Evolutionary conservation across 495 filamentous ascomycete genomes (phyloP), one percentile per base, ranked within the genome.

Genomic region (Bathelium albidoporum): DNA sequence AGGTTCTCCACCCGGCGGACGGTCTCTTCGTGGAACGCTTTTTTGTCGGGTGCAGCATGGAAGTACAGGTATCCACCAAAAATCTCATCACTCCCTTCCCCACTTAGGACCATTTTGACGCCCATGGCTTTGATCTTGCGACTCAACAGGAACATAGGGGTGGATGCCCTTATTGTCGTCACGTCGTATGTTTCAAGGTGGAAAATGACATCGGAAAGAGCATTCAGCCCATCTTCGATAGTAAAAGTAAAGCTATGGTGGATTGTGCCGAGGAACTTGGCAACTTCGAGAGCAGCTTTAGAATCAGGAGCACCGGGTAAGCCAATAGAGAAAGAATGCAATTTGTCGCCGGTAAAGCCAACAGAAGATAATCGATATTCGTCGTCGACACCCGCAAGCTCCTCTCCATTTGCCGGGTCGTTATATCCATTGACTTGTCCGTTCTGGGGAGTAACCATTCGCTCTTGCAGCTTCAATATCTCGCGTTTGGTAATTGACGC

Each of bases 21-120:
- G 29, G 89, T 95, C 80, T 98, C 94, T 74, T 84, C 83, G 80
- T 98, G 94, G 80, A 98, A 95, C 53, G 85, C 90, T 73, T 86
- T 85, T 79, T 88, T 90, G 81, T 89, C 83, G 60, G 94, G 94
- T 9, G 94, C 94, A 65, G 85, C 87, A 77, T 95, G 89, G 85
- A 98, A 98, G 81, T 98, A 98, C 24, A 98, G 87, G 78, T 98
- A 98, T 44, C 94, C 94, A 64, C 95, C 94, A 70, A 96, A 97
- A 71, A 97, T 95, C 77, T 98, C 94, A 74, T 98, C 94, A 71
- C 86, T 90, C 64, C 94, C 94, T 79, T 98, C 94, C 62, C 94
- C 94, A 72, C 87, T 91, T 45, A 98, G 82, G 63, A 98, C 94
- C 94, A 98, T 98, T 84, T 98, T 98, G 62, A 98, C 90, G 65